Conservation (phyloP, 1,284 basidiomycete genomes). For the Puccinia horiana region DNA sequence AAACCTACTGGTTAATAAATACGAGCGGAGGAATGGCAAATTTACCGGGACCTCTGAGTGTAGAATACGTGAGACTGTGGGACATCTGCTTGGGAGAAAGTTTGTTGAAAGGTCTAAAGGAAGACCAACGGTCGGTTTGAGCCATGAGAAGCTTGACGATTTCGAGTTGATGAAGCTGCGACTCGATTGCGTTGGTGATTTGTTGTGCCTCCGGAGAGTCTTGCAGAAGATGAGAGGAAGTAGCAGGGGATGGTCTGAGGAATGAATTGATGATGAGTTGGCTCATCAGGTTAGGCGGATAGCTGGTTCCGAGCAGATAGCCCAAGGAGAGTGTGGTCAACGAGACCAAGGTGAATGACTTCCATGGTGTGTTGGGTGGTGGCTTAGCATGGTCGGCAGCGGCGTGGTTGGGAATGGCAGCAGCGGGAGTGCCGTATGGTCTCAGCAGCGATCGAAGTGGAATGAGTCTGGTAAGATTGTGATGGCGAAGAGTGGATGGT, state of each 20-base stretch:
- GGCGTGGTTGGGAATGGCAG: not conserved
- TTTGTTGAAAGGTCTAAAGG: constrained; percentile 19
- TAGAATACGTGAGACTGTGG: constrained; percentile 28
- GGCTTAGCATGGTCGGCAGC: not conserved
- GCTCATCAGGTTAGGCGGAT: constrained; percentile 6
- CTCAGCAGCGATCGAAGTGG: not conserved
- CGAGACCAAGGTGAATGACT: not conserved
- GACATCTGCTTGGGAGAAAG: not conserved
- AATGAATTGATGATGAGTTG: constrained; percentile 12
- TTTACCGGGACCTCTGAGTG: constrained; percentile 63
- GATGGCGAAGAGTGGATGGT: too few relatives aligned
- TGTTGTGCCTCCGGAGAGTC: constrained; percentile 3
- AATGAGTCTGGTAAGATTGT: too few relatives aligned
- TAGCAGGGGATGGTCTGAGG: not conserved
- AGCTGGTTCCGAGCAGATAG: constrained; percentile 8
- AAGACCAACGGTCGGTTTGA: not conserved
- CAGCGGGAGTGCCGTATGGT: not conserved
- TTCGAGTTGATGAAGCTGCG: constrained; percentile 6
- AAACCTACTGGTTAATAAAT: constrained; percentile 64
- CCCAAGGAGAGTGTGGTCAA: constrained; percentile 7
- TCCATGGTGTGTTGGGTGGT: not conserved
- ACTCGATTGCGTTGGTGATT: constrained; percentile 5
- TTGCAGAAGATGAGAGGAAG: not conserved
- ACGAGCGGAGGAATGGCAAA: constrained; percentile 76
- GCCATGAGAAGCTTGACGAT: constrained; percentile 15